Base-by-base conservation (phyloP, 306 rosid species). In the Quercus ilex region DNA sequence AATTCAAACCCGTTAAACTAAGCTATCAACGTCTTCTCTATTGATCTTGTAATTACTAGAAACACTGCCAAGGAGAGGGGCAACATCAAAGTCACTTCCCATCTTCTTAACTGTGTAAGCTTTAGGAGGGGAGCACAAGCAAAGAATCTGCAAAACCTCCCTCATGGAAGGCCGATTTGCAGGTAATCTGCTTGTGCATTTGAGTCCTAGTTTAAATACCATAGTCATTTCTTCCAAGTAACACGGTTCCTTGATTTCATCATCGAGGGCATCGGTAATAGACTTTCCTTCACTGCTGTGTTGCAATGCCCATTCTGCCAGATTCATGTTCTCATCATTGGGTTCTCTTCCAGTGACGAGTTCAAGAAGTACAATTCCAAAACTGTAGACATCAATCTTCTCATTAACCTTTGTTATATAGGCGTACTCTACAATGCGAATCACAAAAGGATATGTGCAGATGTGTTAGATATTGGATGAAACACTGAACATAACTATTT, bases 301-400 rank as follows among this genome's bases (percentile, higher is more conserved):
- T 73, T 74, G 82, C 94, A 94, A 86, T 69, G 91, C 90, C 98
- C 98, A 91, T 38, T 91, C 97, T 67, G 90, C 97, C 20, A 92
- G 78, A 87, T 83, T 78, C 31, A 72, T 86, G 15, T 88, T 72
- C 75, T 94, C 93, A 1, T 85, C 86, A 35, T 82, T 83, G 19
- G 98, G 82, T 74, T 88, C 83, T 79, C 87, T 94, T 70, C 98
- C 97, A 0, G 98, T 92, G 23, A 85, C 87, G 30, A 94, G 93
- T 80, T 92, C 98, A 6, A 92, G 82, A 13, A 92, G 97, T 14
- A 94, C 98, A 15, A 94, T 97, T 18, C 98, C 98, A 43, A 91
- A 92, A 83, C 97, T 90, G 55, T 81, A 94, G 13, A 92, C 91
- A 75, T 92, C 97, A 13, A 82, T 91, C 77, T 94, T 94, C 83